A percentile compares a stretch with the other conserved stretches of the same genome.
Conservation (phyloP, 2,329 filamentous ascomycete species). For the Botrytis fabae region DNA sequence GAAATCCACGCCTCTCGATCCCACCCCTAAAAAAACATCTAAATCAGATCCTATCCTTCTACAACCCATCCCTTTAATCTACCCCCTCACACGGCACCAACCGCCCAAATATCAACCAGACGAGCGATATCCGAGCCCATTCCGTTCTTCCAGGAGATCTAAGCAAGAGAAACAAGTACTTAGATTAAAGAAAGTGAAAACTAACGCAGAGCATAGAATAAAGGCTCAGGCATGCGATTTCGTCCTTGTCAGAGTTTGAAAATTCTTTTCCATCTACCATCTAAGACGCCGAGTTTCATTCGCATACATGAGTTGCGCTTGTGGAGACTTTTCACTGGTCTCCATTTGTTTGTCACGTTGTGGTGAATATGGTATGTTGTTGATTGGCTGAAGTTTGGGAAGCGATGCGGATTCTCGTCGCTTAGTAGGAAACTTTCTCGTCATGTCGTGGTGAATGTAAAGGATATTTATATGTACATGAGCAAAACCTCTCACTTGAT, state of each 20-base stretch:
- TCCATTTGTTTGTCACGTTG: background rate
- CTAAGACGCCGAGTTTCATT: background rate
- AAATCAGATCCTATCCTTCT: background rate
- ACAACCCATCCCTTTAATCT: no score
- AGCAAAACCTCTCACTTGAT: background rate
- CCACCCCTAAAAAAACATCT: background rate
- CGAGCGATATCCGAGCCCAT: background rate
- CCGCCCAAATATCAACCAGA: background rate
- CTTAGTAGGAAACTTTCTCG: background rate
- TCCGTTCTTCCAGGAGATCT: background rate
- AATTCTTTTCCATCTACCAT: background rate
- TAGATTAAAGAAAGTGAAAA: no score
- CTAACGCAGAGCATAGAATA: fast-evolving
- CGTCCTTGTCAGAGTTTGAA: background rate
- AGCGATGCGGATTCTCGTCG: background rate
- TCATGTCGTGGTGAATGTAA: background rate
- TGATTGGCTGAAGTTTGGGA: background rate
- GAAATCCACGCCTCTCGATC: background rate
- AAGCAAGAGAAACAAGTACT: background rate
- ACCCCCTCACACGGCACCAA: background rate
- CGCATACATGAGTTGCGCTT: no score
- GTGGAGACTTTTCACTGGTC: background rate
- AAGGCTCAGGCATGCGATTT: background rate
- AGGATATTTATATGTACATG: background rate
- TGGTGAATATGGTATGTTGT: background rate